Percentiles rank a stretch among this genome's conserved stretches.
Conservation (phyloP, 2,329 filamentous ascomycete species). For the Aspergillus sp. region DNA sequence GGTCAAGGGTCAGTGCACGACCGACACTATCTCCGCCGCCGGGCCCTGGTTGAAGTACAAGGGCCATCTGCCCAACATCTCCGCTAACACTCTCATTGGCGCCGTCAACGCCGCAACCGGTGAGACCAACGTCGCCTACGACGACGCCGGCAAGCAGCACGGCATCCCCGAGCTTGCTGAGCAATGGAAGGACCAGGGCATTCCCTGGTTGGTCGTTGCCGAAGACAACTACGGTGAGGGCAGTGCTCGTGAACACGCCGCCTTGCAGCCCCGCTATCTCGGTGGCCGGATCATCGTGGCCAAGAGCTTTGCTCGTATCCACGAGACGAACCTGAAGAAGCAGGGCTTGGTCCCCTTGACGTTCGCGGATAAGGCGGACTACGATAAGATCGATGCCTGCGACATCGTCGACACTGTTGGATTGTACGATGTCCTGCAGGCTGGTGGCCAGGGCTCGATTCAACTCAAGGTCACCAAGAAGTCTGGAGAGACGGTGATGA, state of each 20-base stretch:
- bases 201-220: constrained; percentile 87
- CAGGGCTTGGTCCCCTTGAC: constrained; percentile 94
- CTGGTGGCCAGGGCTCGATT: constrained; percentile 16
- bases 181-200: constrained; percentile 68
- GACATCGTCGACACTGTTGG: constrained; percentile 79
- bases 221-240: constrained; percentile 98
- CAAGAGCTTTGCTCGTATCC: constrained; percentile 85
- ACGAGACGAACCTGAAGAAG: constrained; percentile 95
- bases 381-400: constrained; percentile 73
- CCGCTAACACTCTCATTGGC: constrained; percentile 92
- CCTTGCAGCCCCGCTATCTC: constrained; percentile 83
- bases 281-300: constrained; percentile 75
- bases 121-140: constrained; percentile 88
- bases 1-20: constrained; percentile 95
- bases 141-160: constrained; percentile 65
- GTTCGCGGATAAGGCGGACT: constrained; percentile 81
- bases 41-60: constrained; percentile 99
- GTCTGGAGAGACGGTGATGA: constrained; percentile 56
- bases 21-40: constrained; percentile 94
- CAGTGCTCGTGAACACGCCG: constrained; percentile 81
- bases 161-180: constrained; percentile 83
- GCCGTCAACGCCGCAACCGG: constrained; percentile 87
- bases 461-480: constrained; percentile 16
- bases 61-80: constrained; percentile 96
- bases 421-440: constrained; percentile 67